Evolutionary conservation across 1,139 yeast species (phyloP).

Genomic region (Lodderomyces beijingensis): DNA sequence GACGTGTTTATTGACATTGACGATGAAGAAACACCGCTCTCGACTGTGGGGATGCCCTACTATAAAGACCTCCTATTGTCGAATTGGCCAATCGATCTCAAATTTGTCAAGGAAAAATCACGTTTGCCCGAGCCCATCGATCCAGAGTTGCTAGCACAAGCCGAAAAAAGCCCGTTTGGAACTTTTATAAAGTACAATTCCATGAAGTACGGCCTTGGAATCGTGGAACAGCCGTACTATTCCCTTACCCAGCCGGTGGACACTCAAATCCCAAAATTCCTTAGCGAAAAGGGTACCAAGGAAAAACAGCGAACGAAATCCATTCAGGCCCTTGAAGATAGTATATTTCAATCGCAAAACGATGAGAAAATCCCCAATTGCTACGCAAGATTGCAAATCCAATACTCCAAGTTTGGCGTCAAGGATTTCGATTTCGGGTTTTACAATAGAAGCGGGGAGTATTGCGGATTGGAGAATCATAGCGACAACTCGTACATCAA

Average conservation of each 20-base stretch:
- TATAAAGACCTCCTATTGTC: conserved; percentile 76
- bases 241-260: conserved; percentile 26
- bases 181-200: conserved; percentile 46
- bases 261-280: conserved; percentile 52
- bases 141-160: conserved; percentile 29
- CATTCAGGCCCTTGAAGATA: conserved; percentile 17
- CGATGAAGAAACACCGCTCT: conserved; percentile 53
- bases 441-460: conserved; percentile 63
- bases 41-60: conserved; percentile 80
- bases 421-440: conserved; percentile 89
- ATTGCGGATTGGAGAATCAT: conserved; percentile 87
- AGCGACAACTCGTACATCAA: conserved; percentile 79
- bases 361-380: conserved; percentile 56
- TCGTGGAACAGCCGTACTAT: conserved; percentile 45
- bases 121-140: conserved; percentile 46
- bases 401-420: conserved; percentile 87
- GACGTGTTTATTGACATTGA: conserved; percentile 30
- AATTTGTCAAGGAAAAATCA: conserved; percentile 51
- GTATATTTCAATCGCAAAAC: conserved; percentile 26
- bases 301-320: conserved; percentile 7
- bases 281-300: conserved; percentile 54
- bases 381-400: conserved; percentile 69
- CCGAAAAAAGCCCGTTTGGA: conserved; percentile 8
- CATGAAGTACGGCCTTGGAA: conserved; percentile 50
- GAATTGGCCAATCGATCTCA: conserved; percentile 65